Base-by-base conservation (phyloP, 495 filamentous ascomycete genomes). In the Penicillium cinerascens region DNA sequence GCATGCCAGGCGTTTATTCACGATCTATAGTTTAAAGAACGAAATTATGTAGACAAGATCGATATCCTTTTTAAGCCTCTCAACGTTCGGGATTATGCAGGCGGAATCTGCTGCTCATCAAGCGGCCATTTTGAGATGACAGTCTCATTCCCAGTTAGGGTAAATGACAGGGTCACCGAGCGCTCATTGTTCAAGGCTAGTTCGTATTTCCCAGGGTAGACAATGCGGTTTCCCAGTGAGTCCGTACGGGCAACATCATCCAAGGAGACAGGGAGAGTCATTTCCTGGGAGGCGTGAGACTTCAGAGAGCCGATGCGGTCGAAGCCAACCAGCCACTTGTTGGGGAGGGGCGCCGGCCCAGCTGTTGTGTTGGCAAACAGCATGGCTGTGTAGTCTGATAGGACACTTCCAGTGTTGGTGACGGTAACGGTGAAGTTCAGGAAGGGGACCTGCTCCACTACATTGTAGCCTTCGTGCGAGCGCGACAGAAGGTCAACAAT, bases 141-240 rank as follows among this genome's bases (percentile, higher is more conserved):
- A 1, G 56, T 63, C 27, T 47, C 64, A 7, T 68, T 46, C 0
- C 71, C 71, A 18, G 63, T 65, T 61, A 73, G 56, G 17, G 51
- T 64, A 39, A 75, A 64, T 2, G 51, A 23, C 20, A 66, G 17
- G 0, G 70, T 61, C 6, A 58, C 65, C 0, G 55, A 63, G 4
- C 68, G 52, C 47, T 72, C 68, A 41, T 66, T 68, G 37, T 89
- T 85, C 44, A 89, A 52, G 23, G 76, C 63, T 52, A 89, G 22
- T 17, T 71, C 74, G 60, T 90, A 88, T 0, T 65, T 71, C 2
- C 87, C 87, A 0, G 87, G 86, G 59, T 86, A 88, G 33, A 90
- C 48, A 18, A 86, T 68, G 20, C 71, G 74, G 58, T 87, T 80
- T 1, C 87, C 87, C 4, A 52, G 58, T 26, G 74, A 75, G 55